A percentile compares a stretch with the other conserved stretches of the same genome.
phyloP scores from a whole-genome alignment of 371 early-diverging fungal genomes.

The Apophysomyces elegans region DNA sequence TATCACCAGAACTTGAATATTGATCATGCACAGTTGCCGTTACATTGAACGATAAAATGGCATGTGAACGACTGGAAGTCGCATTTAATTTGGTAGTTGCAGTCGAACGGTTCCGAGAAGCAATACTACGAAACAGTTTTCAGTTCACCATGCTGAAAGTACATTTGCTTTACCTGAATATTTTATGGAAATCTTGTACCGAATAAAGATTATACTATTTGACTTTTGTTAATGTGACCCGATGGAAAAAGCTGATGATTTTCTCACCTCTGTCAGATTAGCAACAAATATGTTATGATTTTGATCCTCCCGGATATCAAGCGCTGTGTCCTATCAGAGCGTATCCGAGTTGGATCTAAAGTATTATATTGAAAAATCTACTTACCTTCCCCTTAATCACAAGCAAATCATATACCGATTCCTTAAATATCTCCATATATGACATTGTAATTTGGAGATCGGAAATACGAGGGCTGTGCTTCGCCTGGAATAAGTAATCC shows the following conservation, averaged over 20 bases:
- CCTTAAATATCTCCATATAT: slow-evolving; percentile 72
- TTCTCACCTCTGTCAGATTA: slow-evolving; percentile 51
- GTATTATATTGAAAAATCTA: neutral
- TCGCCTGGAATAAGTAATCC: slow-evolving; percentile 29
- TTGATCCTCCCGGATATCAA: slow-evolving; percentile 57
- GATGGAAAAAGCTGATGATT: neutral
- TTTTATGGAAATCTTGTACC: slow-evolving; percentile 52
- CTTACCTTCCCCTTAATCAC: slow-evolving; percentile 43
- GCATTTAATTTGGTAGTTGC: slow-evolving; percentile 72
- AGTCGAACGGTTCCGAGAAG: slow-evolving; percentile 60
- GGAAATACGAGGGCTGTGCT: slow-evolving; percentile 13
- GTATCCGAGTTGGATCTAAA: neutral
- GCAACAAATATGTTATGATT: slow-evolving; percentile 58
- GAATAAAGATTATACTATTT: slow-evolving; percentile 34
- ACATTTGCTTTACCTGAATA: slow-evolving; percentile 41
- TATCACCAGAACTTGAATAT: slow-evolving; percentile 17
- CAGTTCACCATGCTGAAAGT: neutral
- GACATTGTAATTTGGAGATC: slow-evolving; percentile 43
- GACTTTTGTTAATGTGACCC: neutral
- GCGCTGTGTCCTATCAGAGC: slow-evolving; percentile 3
- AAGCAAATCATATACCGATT: slow-evolving; percentile 63
- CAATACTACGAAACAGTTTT: slow-evolving; percentile 24
- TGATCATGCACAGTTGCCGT: neutral
- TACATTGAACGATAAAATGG: slow-evolving; percentile 55
- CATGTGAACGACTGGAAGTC: slow-evolving; percentile 68